phyloP scores from a whole-genome alignment of 352 stramenopile species.

The Phytopythium helicoides region DNA sequence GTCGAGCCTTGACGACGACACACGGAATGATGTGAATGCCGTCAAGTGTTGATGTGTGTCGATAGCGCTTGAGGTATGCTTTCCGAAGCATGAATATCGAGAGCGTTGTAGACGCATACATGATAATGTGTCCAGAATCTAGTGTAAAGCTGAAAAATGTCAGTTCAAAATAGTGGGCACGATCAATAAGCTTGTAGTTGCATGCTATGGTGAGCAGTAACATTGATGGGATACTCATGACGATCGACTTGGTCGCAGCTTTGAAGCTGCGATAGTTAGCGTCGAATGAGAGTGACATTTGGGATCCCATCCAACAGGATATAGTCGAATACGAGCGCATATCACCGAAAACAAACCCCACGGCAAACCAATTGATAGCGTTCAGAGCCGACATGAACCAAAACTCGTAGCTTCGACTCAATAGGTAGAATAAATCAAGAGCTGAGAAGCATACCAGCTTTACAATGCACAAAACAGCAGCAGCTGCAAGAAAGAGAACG shows the following conservation, averaged over 20 bases:
- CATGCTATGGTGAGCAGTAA: background rate
- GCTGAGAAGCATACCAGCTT: too few species aligned
- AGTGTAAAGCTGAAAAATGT: too few species aligned
- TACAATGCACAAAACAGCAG: too few species aligned
- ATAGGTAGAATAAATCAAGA: slow-evolving; percentile 12
- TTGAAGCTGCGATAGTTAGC: too few species aligned
- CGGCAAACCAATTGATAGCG: slow-evolving; percentile 4
- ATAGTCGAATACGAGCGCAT: background rate
- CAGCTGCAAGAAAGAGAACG: too few species aligned
- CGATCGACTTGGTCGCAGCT: background rate
- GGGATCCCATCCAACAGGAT: background rate
- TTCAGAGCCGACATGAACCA: slow-evolving; percentile 28
- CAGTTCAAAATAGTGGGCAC: background rate
- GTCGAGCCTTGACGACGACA: too few species aligned
- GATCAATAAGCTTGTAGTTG: background rate
- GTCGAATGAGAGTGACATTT: background rate
- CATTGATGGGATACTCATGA: background rate
- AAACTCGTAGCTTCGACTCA: slow-evolving; percentile 29
- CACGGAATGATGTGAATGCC: too few species aligned
- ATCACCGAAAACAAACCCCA: background rate
- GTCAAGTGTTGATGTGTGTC: too few species aligned
- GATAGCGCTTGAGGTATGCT: too few species aligned
- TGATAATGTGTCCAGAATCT: too few species aligned
- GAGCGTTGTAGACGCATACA: too few species aligned
- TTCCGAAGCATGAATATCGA: too few species aligned